Conservation (phyloP, 2,329 filamentous ascomycete genomes). For the Myrmaecium sp. region DNA sequence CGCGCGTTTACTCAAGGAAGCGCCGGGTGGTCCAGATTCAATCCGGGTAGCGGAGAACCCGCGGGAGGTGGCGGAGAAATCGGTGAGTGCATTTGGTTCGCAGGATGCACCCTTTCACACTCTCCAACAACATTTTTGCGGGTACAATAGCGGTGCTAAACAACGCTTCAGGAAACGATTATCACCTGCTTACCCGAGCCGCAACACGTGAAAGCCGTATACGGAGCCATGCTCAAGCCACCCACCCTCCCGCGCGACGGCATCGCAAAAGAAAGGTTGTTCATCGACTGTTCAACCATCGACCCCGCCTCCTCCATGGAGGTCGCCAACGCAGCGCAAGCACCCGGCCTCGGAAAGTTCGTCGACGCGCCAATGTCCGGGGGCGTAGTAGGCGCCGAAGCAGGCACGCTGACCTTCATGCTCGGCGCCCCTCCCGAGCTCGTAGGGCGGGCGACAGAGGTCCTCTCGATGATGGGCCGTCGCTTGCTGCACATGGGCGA, state of each 20-base stretch:
- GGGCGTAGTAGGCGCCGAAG: constrained; percentile 77
- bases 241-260: constrained; percentile 32
- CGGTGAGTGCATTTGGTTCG: constrained; percentile 33
- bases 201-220: constrained; percentile 33
- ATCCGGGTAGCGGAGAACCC: constrained; percentile 41
- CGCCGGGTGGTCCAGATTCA: constrained; percentile 26
- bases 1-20: constrained; percentile 40
- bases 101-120: constrained; percentile 2
- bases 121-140: constrained; percentile 4
- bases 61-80: constrained; percentile 47
- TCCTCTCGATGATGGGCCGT: constrained; percentile 70
- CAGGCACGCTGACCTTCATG: constrained; percentile 91
- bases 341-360: constrained; percentile 55
- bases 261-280: constrained; percentile 48
- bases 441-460: constrained; percentile 46
- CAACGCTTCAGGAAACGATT: constrained; percentile 26
- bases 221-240: constrained; percentile 50
- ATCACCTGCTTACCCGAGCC: constrained; percentile 39
- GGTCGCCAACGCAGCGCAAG: constrained; percentile 54
- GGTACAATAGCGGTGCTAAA: too few species aligned
- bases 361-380: constrained; percentile 96
- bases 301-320: constrained; percentile 70
- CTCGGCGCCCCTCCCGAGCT: constrained; percentile 51
- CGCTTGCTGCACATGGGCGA: constrained; percentile 71
- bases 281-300: constrained; percentile 95